These are phyloP conservation scores for Boechera retrofracta DNA, from an alignment of 345 rosid genomes.

Conservation along the genomic window DNA sequence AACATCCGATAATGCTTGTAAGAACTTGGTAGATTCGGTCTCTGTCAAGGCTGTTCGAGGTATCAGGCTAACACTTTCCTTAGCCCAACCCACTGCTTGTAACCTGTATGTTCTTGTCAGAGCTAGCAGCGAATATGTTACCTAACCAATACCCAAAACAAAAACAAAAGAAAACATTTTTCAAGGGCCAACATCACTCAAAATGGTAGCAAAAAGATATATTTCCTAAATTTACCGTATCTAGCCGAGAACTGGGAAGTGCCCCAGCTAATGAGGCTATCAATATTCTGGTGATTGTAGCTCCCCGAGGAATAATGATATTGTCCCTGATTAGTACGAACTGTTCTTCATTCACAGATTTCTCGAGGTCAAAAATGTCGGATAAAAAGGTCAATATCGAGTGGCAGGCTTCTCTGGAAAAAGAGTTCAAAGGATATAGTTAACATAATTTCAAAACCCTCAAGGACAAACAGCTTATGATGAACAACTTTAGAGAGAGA, in stretches of 20 bases:
- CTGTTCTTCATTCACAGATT: conserved; percentile 66
- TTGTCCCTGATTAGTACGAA: conserved; percentile 66
- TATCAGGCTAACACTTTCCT: conserved; percentile 66
- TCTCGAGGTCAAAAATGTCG: conserved; percentile 84
- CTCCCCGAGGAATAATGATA: conserved; percentile 85
- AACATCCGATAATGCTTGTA: conserved; percentile 73
- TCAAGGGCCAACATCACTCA: conserved; percentile 2
- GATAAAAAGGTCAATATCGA: conserved; percentile 91
- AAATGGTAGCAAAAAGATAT: not conserved
- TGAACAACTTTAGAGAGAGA: not conserved
- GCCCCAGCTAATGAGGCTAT: conserved; percentile 94
- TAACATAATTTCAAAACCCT: conserved; percentile 17
- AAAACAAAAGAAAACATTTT: conserved; percentile 7
- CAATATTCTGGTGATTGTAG: conserved; percentile 76
- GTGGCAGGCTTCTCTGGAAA: conserved; percentile 90
- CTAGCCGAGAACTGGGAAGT: conserved; percentile 92
- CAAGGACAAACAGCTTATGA: conserved; percentile 4
- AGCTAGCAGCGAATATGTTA: conserved; percentile 76
- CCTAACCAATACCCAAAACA: conserved; percentile 50
- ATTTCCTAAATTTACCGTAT: conserved; percentile 58
- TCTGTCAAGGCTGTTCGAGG: conserved; percentile 82
- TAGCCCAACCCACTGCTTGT: conserved; percentile 83
- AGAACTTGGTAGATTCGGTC: conserved; percentile 67
- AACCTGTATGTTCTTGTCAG: conserved; percentile 67
- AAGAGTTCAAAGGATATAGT: conserved; percentile 22